phyloP scores from a whole-genome alignment of 1,284 basidiomycete species.

The Waitea zeae region DNA sequence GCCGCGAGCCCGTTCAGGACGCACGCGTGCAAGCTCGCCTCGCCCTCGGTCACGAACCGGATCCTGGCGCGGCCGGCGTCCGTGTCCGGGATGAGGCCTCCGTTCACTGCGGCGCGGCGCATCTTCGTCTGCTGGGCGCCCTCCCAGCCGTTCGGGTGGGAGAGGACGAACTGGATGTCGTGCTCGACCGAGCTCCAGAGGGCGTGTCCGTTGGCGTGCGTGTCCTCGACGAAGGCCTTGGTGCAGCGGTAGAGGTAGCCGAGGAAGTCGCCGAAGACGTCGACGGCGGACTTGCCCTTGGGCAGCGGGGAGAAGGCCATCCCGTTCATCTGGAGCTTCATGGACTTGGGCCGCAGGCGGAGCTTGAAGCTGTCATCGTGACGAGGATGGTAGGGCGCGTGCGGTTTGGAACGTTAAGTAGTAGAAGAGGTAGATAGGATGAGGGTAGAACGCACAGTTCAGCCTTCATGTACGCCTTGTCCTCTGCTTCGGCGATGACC shows the following conservation, averaged over 20 bases:
- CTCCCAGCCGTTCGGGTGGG: conserved; percentile 71
- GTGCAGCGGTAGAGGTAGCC: conserved; percentile 57
- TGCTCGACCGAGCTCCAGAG: conserved; percentile 50
- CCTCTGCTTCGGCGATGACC: conserved; percentile 45
- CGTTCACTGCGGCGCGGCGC: conserved; percentile 50
- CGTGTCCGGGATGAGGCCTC: conserved; percentile 50
- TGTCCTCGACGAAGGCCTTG: conserved; percentile 53
- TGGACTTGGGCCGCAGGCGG: conserved; percentile 51
- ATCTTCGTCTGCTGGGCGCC: conserved; percentile 64
- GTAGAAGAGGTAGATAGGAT: too few relatives aligned
- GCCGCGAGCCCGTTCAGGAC: conserved; percentile 55
- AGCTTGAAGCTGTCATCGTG: conserved; percentile 64
- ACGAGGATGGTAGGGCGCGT: too few relatives aligned
- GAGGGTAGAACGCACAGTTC: conserved; percentile 35
- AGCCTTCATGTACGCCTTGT: conserved; percentile 54
- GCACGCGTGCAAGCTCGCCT: conserved; percentile 65
- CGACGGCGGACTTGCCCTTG: conserved; percentile 40
- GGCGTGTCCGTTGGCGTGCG: conserved; percentile 46
- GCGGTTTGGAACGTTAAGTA: too few relatives aligned
- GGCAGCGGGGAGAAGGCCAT: conserved; percentile 55
- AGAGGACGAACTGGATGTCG: conserved; percentile 53
- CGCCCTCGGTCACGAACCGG: conserved; percentile 64
- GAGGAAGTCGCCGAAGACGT: conserved; percentile 65
- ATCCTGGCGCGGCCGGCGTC: conserved; percentile 52
- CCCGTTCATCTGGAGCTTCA: conserved; percentile 67